These are phyloP conservation scores for Pyrus betulifolia DNA, from an alignment of 306 rosid species.

Conservation along the genomic window DNA sequence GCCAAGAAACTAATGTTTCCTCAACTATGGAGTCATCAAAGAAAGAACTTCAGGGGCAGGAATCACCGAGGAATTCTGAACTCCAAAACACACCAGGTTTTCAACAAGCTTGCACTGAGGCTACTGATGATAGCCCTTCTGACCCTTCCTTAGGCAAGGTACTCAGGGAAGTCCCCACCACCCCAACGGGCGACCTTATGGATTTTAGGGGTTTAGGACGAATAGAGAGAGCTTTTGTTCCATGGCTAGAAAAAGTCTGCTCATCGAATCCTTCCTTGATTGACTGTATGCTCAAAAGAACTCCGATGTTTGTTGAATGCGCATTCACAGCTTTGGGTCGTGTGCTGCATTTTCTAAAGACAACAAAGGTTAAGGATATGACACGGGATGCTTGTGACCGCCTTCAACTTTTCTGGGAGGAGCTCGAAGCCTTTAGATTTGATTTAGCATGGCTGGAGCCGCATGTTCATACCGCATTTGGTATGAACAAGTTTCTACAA, in stretches of 20 bases:
- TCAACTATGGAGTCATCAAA: background rate
- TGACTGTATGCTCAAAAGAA: background rate
- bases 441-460: background rate
- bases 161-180: too few relatives aligned
- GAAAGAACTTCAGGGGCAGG: background rate
- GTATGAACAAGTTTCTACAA: background rate
- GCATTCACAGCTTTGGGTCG: background rate
- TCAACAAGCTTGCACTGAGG: too few relatives aligned
- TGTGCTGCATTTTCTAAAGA: background rate
- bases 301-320: background rate
- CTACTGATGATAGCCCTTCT: too few relatives aligned
- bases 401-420: background rate
- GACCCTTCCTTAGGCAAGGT: too few relatives aligned
- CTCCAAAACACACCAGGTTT: too few relatives aligned
- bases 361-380: background rate
- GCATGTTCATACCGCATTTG: background rate
- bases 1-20: too few relatives aligned
- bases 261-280: background rate
- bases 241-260: background rate
- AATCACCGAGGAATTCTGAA: too few relatives aligned
- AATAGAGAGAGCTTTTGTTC: background rate
- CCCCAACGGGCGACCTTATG: background rate
- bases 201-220: background rate
- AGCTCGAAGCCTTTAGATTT: background rate
- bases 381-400: background rate